Percentiles rank a stretch among this genome's conserved stretches.
These are phyloP conservation scores for Candida boleticola DNA, from an alignment of 805 yeast species.

Conservation along the genomic window DNA sequence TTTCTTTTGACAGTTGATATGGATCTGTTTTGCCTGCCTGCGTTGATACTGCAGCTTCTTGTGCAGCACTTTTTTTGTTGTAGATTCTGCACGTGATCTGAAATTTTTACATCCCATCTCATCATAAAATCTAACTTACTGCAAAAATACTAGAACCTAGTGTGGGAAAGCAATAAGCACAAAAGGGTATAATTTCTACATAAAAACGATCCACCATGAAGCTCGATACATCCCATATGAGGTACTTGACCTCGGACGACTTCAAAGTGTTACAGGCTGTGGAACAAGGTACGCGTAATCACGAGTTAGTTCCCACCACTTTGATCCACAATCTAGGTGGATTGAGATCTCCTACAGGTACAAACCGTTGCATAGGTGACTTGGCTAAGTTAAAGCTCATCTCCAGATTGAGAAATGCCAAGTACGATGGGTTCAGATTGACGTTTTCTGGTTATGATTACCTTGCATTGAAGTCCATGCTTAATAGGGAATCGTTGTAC, in stretches of 20 bases:
- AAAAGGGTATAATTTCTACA: not conserved
- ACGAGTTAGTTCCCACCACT: slow-evolving; percentile 89
- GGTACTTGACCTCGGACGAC: slow-evolving; percentile 88
- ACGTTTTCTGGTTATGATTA: slow-evolving; percentile 91
- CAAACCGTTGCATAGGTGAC: slow-evolving; percentile 76
- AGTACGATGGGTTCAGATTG: slow-evolving; percentile 90
- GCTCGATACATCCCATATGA: slow-evolving; percentile 88
- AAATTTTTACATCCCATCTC: not conserved
- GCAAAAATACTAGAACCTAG: too few species aligned
- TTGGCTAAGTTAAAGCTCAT: slow-evolving; percentile 83
- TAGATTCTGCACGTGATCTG: not conserved
- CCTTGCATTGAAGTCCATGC: slow-evolving; percentile 81
- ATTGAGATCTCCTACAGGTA: slow-evolving; percentile 69
- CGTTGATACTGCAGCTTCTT: too few species aligned
- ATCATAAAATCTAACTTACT: not conserved
- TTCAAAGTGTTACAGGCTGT: slow-evolving; percentile 85
- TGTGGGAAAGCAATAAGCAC: not conserved
- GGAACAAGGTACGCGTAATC: slow-evolving; percentile 88
- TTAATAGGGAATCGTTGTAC: slow-evolving; percentile 67
- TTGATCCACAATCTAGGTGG: slow-evolving; percentile 81
- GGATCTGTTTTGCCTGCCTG: too few species aligned
- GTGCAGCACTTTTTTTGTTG: too few species aligned
- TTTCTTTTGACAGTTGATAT: too few species aligned
- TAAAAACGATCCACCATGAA: slow-evolving; percentile 53
- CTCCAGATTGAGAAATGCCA: slow-evolving; percentile 80